Evolutionary conservation across 192 early-diverging fungal genomes (phyloP).

Genomic region (Phycomyces blakesleeanus): DNA sequence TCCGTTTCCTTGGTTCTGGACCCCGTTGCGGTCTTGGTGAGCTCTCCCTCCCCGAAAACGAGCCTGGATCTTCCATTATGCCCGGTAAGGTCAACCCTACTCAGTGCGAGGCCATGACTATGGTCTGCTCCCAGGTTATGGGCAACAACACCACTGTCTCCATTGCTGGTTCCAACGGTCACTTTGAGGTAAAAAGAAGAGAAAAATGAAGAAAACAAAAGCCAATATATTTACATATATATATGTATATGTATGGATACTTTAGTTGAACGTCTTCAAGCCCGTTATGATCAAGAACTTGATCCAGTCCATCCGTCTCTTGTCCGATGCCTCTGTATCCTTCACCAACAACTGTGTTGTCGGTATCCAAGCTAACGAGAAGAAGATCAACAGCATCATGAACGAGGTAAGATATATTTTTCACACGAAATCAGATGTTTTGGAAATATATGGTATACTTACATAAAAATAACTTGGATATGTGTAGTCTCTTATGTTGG

Average conservation of each 20-base stretch:
- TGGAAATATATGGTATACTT: not conserved
- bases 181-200: slow-evolving; percentile 89
- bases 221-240: not conserved
- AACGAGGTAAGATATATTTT: slow-evolving; percentile 43
- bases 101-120: slow-evolving; percentile 97
- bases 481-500: slow-evolving; percentile 88
- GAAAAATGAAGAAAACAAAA: slow-evolving; percentile 2
- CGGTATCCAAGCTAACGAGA: slow-evolving; percentile 92
- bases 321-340: slow-evolving; percentile 82
- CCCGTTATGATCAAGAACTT: slow-evolving; percentile 99
- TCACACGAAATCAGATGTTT: not conserved
- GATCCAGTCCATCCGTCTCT: slow-evolving; percentile 86
- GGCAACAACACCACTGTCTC: slow-evolving; percentile 96
- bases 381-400: slow-evolving; percentile 81
- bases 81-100: slow-evolving; percentile 99
- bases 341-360: slow-evolving; percentile 96
- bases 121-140: slow-evolving; percentile 99
- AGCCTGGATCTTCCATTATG: slow-evolving; percentile 99
- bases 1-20: slow-evolving; percentile 92
- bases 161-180: slow-evolving; percentile 91
- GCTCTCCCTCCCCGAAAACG: slow-evolving; percentile 94
- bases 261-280: slow-evolving; percentile 97
- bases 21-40: slow-evolving; percentile 98
- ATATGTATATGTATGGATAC: not conserved
- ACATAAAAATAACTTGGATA: not conserved